Evolutionary conservation across 2,329 filamentous ascomycete genomes (phyloP).

Genomic region (Sporothrix sp.): DNA sequence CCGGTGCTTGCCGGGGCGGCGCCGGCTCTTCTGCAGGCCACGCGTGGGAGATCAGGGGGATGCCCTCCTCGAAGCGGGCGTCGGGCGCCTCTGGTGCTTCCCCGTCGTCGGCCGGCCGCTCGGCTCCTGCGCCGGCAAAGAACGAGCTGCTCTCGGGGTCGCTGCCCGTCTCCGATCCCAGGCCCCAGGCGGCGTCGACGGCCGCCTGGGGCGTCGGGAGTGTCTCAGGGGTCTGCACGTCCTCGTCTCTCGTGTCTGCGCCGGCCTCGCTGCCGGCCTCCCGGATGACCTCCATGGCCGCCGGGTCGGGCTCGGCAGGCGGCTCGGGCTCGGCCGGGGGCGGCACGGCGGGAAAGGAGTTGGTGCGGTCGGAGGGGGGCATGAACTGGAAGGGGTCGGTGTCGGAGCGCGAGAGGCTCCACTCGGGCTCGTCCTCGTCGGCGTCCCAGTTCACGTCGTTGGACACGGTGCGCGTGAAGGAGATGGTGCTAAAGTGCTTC

Average conservation of each 20-base stretch:
- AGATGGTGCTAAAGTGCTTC: constrained; percentile 51
- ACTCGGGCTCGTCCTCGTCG: constrained; percentile 50
- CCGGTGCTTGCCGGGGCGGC: constrained; percentile 14
- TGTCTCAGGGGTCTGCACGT: neutral
- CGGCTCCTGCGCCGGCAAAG: constrained; percentile 25
- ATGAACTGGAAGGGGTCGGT: constrained; percentile 53
- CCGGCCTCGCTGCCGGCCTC: constrained; percentile 41
- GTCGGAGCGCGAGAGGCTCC: constrained; percentile 41
- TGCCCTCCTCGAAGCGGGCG: constrained; percentile 58
- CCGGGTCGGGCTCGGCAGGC: constrained; percentile 33
- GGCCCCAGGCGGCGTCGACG: neutral
- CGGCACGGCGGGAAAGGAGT: constrained; percentile 53
- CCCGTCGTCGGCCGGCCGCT: constrained; percentile 32
- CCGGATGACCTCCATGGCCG: constrained; percentile 43
- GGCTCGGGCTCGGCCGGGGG: constrained; percentile 24
- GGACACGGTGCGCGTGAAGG: constrained; percentile 54
- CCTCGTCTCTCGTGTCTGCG: constrained; percentile 31
- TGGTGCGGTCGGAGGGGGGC: constrained; percentile 47
- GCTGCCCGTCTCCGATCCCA: neutral
- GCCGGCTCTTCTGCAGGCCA: neutral
- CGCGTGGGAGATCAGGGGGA: constrained; percentile 44
- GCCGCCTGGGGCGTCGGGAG: neutral
- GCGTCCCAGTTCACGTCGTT: constrained; percentile 51
- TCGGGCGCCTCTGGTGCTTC: constrained; percentile 30
- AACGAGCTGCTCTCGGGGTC: constrained; percentile 6